Base-by-base conservation (phyloP, 805 yeast genomes). In the Cyberlindnera galapagoensis region DNA sequence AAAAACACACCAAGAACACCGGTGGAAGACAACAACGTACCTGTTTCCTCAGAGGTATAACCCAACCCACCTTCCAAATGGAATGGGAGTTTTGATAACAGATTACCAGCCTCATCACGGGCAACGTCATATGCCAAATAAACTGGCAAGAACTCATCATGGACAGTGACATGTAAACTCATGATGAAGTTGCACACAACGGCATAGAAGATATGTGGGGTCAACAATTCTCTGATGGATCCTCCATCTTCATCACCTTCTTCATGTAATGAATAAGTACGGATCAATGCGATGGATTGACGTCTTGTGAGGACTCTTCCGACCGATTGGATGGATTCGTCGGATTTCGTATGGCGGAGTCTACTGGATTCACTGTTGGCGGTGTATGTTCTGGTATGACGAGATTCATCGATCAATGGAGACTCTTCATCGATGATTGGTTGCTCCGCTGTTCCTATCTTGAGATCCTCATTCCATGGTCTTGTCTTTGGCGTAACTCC, bases 121-220 rank as follows among this genome's bases (percentile, higher is more conserved):
- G 47, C 48, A 24, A 51, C 40, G 30, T 53, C 57, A 39, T 56
- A 55, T 3, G 79, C 74, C 11, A 75, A 55, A 34, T 67, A 67
- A 4, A 76, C 66, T 1, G 82, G 81, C 26, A 75, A 46, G 33
- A 76, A 69, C 48, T 74, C 80, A 21, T 67, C 64, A 46, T 57
- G 71, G 5, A 71, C 74, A 11, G 69, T 55, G 9, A 57, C 47
- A 46, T 70, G 76, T 30, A 71, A 59, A n/a, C 73, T 57, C 42
- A 66, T 48, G 16, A 63, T 46, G 31, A 70, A 64, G 45, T 51
- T 65, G 49, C 51, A 65, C 36, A 51, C 50, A 9, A 57, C 54
- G 7, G 62, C 62, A 28, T 57, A 57, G 30, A 57, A 52, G 9
- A 52, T 56, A 14, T 53, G 48, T 16, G 60, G 54, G 9, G 49